phyloP scores from a whole-genome alignment of 371 early-diverging fungal species.

The Mucor piriformis region DNA sequence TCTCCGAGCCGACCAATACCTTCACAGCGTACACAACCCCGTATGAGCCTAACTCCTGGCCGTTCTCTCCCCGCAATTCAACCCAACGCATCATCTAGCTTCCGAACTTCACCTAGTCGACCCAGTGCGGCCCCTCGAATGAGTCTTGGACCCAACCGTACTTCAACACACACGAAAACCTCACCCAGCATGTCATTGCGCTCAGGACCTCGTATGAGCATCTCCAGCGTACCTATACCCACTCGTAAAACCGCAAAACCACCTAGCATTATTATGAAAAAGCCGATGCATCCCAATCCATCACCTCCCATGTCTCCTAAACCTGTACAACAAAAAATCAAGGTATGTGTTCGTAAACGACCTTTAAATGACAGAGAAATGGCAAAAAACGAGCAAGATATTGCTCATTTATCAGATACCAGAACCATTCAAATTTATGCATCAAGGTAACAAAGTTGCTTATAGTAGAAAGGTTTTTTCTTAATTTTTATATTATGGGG shows the following conservation, averaged over 20 bases:
- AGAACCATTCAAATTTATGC: constrained; percentile 84
- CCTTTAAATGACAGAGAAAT: constrained; percentile 88
- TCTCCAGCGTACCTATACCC: too few relatives aligned
- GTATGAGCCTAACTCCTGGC: neutral
- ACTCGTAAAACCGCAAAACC: too few relatives aligned
- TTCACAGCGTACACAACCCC: neutral
- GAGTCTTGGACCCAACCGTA: too few relatives aligned
- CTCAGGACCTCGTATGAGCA: neutral
- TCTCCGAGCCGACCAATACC: too few relatives aligned
- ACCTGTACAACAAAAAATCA: constrained; percentile 53
- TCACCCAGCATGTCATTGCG: too few relatives aligned
- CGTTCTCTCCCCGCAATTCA: neutral
- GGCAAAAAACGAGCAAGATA: constrained; percentile 74
- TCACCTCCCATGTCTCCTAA: neutral
- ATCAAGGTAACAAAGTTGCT: constrained; percentile 42
- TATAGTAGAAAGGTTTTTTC: neutral
- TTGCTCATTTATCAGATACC: constrained; percentile 68
- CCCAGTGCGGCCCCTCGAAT: too few relatives aligned
- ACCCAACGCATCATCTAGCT: too few relatives aligned
- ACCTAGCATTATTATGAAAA: too few relatives aligned
- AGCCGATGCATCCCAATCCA: too few relatives aligned
- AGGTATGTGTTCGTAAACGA: constrained; percentile 96
- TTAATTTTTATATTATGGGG: neutral
- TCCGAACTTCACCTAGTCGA: too few relatives aligned
- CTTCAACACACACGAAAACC: too few relatives aligned